Conservation (phyloP, 2,329 filamentous ascomycete species). For the Exophiala xenobiotica region DNA sequence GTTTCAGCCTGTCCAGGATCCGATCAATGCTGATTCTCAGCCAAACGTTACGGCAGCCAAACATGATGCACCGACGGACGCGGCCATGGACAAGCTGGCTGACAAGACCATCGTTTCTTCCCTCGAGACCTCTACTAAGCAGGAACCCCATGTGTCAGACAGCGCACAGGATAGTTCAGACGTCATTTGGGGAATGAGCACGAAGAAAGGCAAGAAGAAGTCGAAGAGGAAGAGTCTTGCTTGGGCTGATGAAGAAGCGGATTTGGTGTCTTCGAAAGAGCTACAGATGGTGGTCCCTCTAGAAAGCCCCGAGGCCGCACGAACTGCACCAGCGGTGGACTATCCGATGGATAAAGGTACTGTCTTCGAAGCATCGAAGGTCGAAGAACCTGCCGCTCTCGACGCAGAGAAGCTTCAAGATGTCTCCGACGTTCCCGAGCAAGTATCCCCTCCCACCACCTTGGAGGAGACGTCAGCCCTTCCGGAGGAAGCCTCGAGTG, state of each 20-base stretch:
- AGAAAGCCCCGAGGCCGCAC: not conserved
- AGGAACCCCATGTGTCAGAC: not conserved
- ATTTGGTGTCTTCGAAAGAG: not conserved
- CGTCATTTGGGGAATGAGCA: constrained; percentile 3
- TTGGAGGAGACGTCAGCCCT: too few species aligned
- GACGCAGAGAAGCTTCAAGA: too few species aligned
- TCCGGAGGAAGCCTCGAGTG: constrained; percentile 21
- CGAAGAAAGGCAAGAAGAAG: constrained; percentile 23
- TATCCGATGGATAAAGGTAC: too few species aligned
- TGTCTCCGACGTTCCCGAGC: too few species aligned
- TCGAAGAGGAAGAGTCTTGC: constrained; percentile 19
- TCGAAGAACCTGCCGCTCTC: too few species aligned
- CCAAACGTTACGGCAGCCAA: not conserved
- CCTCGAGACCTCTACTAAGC: not conserved
- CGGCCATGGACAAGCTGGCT: not conserved
- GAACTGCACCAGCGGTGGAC: too few species aligned
- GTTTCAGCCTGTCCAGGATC: not conserved
- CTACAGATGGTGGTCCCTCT: not conserved
- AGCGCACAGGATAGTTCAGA: constrained; percentile 3
- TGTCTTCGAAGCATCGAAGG: too few species aligned
- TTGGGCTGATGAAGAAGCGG: constrained; percentile 9
- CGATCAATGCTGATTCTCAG: not conserved
- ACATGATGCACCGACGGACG: not conserved
- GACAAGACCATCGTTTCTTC: not conserved
- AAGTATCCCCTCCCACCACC: too few species aligned